phyloP scores from a whole-genome alignment of 1,284 basidiomycete genomes.

The Melampsora americana region DNA sequence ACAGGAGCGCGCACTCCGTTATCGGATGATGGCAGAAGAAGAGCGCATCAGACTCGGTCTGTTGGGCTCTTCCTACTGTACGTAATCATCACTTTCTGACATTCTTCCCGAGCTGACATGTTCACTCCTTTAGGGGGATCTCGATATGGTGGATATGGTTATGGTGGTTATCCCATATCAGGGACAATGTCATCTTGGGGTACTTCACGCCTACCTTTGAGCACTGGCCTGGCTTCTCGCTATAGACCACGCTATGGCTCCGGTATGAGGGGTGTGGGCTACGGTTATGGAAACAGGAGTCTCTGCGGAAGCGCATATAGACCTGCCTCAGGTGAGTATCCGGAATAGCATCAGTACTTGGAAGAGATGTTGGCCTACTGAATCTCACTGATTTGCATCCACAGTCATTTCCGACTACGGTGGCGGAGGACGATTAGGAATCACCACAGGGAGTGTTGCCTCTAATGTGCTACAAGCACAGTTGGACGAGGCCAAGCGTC shows the following conservation, averaged over 20 bases:
- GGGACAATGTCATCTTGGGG: slow-evolving; percentile 18
- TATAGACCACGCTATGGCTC: slow-evolving; percentile 27
- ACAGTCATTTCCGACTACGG: background rate
- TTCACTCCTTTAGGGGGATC: slow-evolving; percentile 16
- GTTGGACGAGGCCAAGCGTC: slow-evolving; percentile 21
- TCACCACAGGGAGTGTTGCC: background rate
- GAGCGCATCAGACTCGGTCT: slow-evolving; percentile 39
- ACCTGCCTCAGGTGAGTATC: background rate
- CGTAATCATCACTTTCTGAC: background rate
- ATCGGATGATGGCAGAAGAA: slow-evolving; percentile 37
- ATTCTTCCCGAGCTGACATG: background rate
- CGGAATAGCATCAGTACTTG: background rate
- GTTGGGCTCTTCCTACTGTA: slow-evolving; percentile 26
- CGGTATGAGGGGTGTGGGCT: background rate
- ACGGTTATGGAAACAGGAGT: slow-evolving; percentile 1
- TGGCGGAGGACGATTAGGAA: background rate
- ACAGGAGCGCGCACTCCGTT: slow-evolving; percentile 30
- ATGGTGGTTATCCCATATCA: slow-evolving; percentile 18
- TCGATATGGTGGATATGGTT: slow-evolving; percentile 32
- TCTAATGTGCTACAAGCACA: slow-evolving; percentile 16
- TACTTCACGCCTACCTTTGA: slow-evolving; percentile 32
- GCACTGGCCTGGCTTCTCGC: slow-evolving; percentile 15
- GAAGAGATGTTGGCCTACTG: background rate
- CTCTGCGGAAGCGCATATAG: background rate
- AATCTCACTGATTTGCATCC: background rate